Evolutionary conservation across 495 filamentous ascomycete species (phyloP).

Genomic region (Peziza echinospora): DNA sequence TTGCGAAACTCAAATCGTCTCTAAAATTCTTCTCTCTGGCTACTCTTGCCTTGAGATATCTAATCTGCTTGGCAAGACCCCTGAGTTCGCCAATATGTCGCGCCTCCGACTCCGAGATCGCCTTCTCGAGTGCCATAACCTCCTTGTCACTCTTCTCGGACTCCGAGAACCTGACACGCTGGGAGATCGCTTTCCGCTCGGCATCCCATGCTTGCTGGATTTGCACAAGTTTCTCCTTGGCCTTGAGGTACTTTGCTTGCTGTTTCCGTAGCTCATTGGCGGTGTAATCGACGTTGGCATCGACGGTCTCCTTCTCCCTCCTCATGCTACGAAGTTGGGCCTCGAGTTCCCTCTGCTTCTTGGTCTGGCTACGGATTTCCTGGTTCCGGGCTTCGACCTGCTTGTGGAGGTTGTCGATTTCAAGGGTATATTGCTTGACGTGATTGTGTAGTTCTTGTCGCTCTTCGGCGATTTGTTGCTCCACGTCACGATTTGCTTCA

Average conservation of each 20-base stretch:
- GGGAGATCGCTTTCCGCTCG: constrained; percentile 25
- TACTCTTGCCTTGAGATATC: constrained; percentile 62
- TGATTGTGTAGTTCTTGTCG: constrained; percentile 43
- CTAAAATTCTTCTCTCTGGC: constrained; percentile 62
- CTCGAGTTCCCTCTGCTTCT: constrained; percentile 33
- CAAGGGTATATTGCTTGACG: constrained; percentile 42
- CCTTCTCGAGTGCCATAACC: constrained; percentile 27
- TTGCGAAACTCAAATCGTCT: constrained; percentile 52
- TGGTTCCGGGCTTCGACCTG: constrained; percentile 32
- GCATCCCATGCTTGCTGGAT: constrained; percentile 28
- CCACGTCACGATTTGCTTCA: constrained; percentile 20
- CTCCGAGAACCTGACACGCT: constrained; percentile 26
- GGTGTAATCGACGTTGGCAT: constrained; percentile 27
- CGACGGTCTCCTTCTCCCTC: constrained; percentile 33
- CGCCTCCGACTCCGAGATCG: constrained; percentile 25
- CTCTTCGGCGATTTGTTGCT: constrained; percentile 31
- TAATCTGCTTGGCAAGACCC: constrained; percentile 68
- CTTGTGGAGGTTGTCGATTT: constrained; percentile 40
- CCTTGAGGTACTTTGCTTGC: constrained; percentile 31
- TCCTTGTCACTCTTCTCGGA: constrained; percentile 21
- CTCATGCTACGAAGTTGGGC: constrained; percentile 33
- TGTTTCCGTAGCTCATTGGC: constrained; percentile 32
- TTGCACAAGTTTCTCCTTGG: constrained; percentile 28
- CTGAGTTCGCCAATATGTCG: constrained; percentile 60
- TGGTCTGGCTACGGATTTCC: constrained; percentile 21